Evolutionary conservation across 768 basidiomycete species (phyloP).

Genomic region (Pleurotus tuoliensis): DNA sequence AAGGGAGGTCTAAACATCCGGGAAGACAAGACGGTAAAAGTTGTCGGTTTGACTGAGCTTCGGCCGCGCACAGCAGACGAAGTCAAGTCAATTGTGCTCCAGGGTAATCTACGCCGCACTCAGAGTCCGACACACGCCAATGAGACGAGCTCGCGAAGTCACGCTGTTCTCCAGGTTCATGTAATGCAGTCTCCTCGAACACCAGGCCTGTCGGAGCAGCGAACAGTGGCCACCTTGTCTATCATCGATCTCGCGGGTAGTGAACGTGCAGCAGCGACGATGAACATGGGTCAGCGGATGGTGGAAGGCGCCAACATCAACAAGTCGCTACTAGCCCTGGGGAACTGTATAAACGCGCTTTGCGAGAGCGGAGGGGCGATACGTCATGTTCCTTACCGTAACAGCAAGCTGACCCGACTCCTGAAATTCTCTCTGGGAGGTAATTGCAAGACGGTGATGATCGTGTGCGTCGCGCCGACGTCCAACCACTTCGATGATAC

Average conservation of each 20-base stretch:
- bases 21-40: slow-evolving; percentile 91
- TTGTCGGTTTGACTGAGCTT: slow-evolving; percentile 80
- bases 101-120: slow-evolving; percentile 84
- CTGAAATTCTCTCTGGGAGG: slow-evolving; percentile 98
- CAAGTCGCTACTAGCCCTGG: slow-evolving; percentile 94
- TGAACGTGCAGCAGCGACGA: slow-evolving; percentile 93
- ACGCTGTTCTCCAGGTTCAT: slow-evolving; percentile 96
- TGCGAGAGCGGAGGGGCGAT: slow-evolving; percentile 88
- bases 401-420: slow-evolving; percentile 95
- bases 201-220: slow-evolving; percentile 76
- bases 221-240: slow-evolving; percentile 86
- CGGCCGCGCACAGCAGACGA: slow-evolving; percentile 82
- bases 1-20: slow-evolving; percentile 90
- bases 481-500: slow-evolving; percentile 97
- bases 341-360: slow-evolving; percentile 97
- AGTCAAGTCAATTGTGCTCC: slow-evolving; percentile 89
- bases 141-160: slow-evolving; percentile 93
- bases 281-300: slow-evolving; percentile 97
- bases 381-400: slow-evolving; percentile 93
- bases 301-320: slow-evolving; percentile 99
- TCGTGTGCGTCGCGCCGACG: slow-evolving; percentile 94
- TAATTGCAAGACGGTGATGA: slow-evolving; percentile 99
- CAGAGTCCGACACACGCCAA: slow-evolving; percentile 96
- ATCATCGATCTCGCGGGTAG: slow-evolving; percentile 98
- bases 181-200: slow-evolving; percentile 85